phyloP scores from a whole-genome alignment of 164 flowering plant genomes.

The Berberis vulgaris region DNA sequence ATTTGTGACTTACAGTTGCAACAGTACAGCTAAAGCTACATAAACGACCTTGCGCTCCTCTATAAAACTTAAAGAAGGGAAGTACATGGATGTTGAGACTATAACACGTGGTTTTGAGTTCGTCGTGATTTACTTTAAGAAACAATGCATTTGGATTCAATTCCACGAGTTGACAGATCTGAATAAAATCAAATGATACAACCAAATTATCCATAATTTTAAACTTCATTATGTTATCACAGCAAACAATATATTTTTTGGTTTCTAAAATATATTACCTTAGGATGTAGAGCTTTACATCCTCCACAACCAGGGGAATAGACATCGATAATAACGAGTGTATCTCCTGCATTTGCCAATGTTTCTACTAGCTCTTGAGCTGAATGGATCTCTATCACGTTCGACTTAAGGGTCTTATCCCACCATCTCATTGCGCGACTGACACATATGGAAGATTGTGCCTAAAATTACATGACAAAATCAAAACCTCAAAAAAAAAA shows the following conservation, averaged over 20 bases:
- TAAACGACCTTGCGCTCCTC: constrained; percentile 49
- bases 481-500: neutral
- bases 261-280: constrained; percentile 32
- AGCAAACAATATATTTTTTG: neutral
- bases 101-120: constrained; percentile 50
- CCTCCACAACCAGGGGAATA: constrained; percentile 97
- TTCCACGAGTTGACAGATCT: constrained; percentile 67
- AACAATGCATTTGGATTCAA: constrained; percentile 42
- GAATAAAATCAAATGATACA: neutral
- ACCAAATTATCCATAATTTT: neutral
- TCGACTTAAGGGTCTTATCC: constrained; percentile 63
- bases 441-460: constrained; percentile 40
- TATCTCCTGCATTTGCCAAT: constrained; percentile 55
- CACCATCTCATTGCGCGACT: constrained; percentile 67
- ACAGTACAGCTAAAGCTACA: constrained; percentile 83
- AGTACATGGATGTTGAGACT: constrained; percentile 57
- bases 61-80: constrained; percentile 66
- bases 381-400: constrained; percentile 76
- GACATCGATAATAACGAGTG: constrained; percentile 67
- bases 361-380: constrained; percentile 55
- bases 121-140: constrained; percentile 61
- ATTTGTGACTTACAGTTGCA: constrained; percentile 46
- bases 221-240: neutral
- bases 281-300: constrained; percentile 88
- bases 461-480: constrained; percentile 26